Conservation (phyloP, 768 basidiomycete genomes). For the Clitopilus hobsonii region DNA sequence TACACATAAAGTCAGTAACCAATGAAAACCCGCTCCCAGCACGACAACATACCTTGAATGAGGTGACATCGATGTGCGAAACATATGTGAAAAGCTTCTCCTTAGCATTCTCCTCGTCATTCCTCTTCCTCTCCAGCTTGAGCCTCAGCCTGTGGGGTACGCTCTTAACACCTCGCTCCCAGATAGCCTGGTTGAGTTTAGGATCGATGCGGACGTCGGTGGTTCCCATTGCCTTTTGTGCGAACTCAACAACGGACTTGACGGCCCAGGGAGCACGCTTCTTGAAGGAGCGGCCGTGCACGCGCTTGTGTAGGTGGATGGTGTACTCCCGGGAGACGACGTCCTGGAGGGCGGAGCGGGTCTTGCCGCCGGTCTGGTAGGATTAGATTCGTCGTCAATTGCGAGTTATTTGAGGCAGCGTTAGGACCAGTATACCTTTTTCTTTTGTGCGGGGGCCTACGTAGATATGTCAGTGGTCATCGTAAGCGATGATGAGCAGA, state of each 20-base stretch:
- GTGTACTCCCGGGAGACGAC: constrained; percentile 99
- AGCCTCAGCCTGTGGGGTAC: constrained; percentile 91
- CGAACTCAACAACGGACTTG: constrained; percentile 91
- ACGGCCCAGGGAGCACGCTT: constrained; percentile 96
- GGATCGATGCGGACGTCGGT: constrained; percentile 92
- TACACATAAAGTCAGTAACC: constrained; percentile 24
- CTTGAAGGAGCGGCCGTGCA: constrained; percentile 92
- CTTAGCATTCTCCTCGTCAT: constrained; percentile 98
- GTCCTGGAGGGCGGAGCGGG: constrained; percentile 94
- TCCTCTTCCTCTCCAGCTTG: constrained; percentile 95
- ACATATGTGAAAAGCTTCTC: constrained; percentile 97
- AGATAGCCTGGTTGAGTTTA: constrained; percentile 92
- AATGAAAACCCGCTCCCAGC: no score
- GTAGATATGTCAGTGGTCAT: constrained; percentile 5
- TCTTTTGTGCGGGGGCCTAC: constrained; percentile 50
- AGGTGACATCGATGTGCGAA: constrained; percentile 66
- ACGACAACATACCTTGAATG: constrained; percentile 77
- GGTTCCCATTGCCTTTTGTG: constrained; percentile 94
- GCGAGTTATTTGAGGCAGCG: not conserved
- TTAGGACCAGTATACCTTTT: constrained; percentile 41
- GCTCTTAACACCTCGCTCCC: constrained; percentile 91
- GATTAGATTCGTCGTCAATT: not conserved
- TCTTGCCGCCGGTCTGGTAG: constrained; percentile 69
- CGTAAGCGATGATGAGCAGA: constrained; percentile 2
- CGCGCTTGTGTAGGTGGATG: constrained; percentile 93